Evolutionary conservation across 83 land plant species (phyloP), one percentile per base, ranked within the genome.

Genomic region (Picea engelmannii): DNA sequence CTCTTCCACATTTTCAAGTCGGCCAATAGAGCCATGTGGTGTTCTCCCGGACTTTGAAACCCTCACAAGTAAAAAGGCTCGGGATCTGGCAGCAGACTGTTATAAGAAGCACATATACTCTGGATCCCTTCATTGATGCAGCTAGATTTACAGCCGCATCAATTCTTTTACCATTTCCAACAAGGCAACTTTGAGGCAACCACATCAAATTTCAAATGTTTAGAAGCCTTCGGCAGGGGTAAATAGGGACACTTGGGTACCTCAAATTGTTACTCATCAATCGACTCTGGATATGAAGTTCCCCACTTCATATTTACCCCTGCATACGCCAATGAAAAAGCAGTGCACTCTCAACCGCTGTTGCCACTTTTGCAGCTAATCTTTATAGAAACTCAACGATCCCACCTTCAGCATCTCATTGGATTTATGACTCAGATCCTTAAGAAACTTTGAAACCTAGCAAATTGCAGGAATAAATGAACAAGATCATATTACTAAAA

Each of bases 171-270:
- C 65, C 77, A 80, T 42, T 85, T 68, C 8, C 18, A 13, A 60
- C 85, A 90, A 2, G 92, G 92, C 62, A 90, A 88, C 80, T 90
- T 90, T 31, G 86, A 87, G 27, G 85, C 90, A 13, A 90, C 63
- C n/a, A 86, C 83, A 82, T 88, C 90, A 49, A 86, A 17, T 15
- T 87, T 81, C 24, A 81, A 42, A 21, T 69, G 77, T 62, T 78
- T 81, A 31, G 86, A 76, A 59, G 83, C 74, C 62, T 70, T 47
- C 55, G 86, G 79, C 5, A 55, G 79, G 0, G 92, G 92, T 6
- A 90, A 67, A 80, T 78, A 70, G 47, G 92, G 92, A 60, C 87
- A 89, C 61, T 40, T 49, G 6, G 91, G 91, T 47, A 89, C 91
- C 62, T 92, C 92, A 66, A 81, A 82, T 40, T 87, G 88, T 81